Evolutionary conservation across 78 protist species (phyloP), one percentile per base, ranked within the genome.

Genomic region (Dictyostelium purpureum): DNA sequence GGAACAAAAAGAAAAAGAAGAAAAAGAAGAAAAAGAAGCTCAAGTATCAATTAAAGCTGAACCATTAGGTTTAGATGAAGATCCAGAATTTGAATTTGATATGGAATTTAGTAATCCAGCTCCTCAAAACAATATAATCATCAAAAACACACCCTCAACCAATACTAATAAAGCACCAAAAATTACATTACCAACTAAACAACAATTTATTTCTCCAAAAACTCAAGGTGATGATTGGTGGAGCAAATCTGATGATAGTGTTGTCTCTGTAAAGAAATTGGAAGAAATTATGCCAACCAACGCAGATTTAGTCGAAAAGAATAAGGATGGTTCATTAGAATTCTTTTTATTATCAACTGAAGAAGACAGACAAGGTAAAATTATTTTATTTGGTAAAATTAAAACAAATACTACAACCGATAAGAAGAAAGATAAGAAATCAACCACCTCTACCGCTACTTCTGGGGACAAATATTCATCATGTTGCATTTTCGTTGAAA

Each of bases 341-440:
- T 73, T 85, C 74, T 85, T 67, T 59, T 59, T 49, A 40, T 38
- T 85, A 4, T 21, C 81, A 4, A 52, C 82, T 7, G 67, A 52
- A 40, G 90, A 83, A 24, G 88, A 79, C 45, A 79, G n/a, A 45
- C 56, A 65, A 47, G 92, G 92, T 24, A 85, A 69, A 38, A 73
- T 85, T n/a, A 52, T 71, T 11, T 5, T 85, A 4, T 85, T 85
- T 85, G 92, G 92, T 43, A 85, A 85, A 38, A 52, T 85, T 75
- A 73, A 45, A 73, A 3, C 26, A 40, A 49, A 71, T 7, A 31
- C 45, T 9, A 0, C 76, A 2, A 1, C 10, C 11, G 6, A 43
- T 18, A n/a, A 28, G 11, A 4, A 6, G 9, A 10, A n/a, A 33
- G 42, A 21, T 12, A 16, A 21, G 0, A 33, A 3, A n/a, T 24